These are phyloP conservation scores for Ailanthus altissimus DNA, from an alignment of 345 rosid species.

Conservation along the genomic window DNA sequence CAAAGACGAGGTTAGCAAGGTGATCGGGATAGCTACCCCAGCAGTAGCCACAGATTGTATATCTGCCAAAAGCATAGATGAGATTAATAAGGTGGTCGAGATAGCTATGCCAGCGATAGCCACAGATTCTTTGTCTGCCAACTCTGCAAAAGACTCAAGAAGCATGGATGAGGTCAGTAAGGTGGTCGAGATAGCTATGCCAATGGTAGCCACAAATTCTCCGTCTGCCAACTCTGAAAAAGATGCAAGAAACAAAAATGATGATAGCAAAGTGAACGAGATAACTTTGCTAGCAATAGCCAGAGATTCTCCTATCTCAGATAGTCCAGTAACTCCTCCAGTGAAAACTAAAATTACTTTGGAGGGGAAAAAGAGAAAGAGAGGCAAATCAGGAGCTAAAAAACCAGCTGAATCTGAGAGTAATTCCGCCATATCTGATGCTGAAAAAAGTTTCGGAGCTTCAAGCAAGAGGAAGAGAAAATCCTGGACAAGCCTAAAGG, in stretches of 20 bases:
- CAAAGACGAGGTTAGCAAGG: slow-evolving; percentile 20
- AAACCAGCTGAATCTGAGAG: slow-evolving; percentile 36
- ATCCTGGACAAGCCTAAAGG: slow-evolving; percentile 53
- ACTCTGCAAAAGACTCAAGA: slow-evolving; percentile 18
- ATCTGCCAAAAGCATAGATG: slow-evolving; percentile 17
- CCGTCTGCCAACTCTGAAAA: slow-evolving; percentile 11
- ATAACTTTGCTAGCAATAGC: slow-evolving; percentile 32
- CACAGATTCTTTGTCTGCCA: too few species aligned
- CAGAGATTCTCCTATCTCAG: slow-evolving; percentile 15
- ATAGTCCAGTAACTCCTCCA: slow-evolving; percentile 37
- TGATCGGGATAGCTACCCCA: not conserved
- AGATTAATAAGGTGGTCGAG: slow-evolving; percentile 10
- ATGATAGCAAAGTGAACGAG: too few species aligned
- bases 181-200: slow-evolving; percentile 4
- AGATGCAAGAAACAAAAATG: too few species aligned
- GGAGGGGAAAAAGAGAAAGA: slow-evolving; percentile 45
- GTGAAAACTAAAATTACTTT: slow-evolving; percentile 30
- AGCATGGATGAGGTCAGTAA: slow-evolving; percentile 20
- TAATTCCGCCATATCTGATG: slow-evolving; percentile 7
- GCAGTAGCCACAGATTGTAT: too few species aligned
- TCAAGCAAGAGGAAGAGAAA: slow-evolving; percentile 55
- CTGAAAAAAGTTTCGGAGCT: slow-evolving; percentile 23
- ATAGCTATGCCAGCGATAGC: too few species aligned
- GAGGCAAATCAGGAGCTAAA: slow-evolving; percentile 42
- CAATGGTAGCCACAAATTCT: too few species aligned